Base-by-base conservation (phyloP, 2,329 filamentous ascomycete genomes). In the Lachnellula willkommii region DNA sequence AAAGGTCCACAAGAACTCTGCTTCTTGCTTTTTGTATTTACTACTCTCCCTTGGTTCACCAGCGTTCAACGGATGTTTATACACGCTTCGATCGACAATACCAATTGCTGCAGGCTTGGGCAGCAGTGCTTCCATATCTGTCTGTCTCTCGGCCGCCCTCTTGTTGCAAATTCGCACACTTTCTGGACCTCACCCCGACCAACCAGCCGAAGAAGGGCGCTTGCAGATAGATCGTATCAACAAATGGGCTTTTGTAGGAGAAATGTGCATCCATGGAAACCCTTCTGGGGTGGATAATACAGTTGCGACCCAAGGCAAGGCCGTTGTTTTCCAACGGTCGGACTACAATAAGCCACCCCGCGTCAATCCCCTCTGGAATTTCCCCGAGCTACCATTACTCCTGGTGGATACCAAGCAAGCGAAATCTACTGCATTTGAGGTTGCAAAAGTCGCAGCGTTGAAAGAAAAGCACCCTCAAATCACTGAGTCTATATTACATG, bases 201-300 rank as follows among this genome's bases (percentile, higher is more conserved):
- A 97, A 71, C 90, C 91, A 4, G 74, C 84, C 0, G 85, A 90
- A 53, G 94, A 99, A 74, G 90, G 90, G n/a, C 85, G 89, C 57
- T 74, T 91, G 45, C 93, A 99, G 70, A 81, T 97, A 32, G 92
- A 97, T 74, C 85, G 93, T 61, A 96, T 99, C 74, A 99, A 99
- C 72, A 83, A 89, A 59, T 99, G 95, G 94, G 92, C 94, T 0
- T 97, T 96, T 72, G 94, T 99, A 1, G 88, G 88, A 24, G 94
- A 99, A 72, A 88, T 97, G 84, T 94, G 91, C 73, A 96, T 97
- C 60, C 94, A 99, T 69, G 94, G 93, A 39, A 97, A 95, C 68
- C 94, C 94, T 0, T 96, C 90, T 0, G 94, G 94, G 0, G 90
- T 99, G 45, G 94, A 99, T 74, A 99, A 99, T 72, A 99, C 94